These are phyloP conservation scores for Podila verticillata DNA, from an alignment of 192 early-diverging fungal species.

Conservation along the genomic window DNA sequence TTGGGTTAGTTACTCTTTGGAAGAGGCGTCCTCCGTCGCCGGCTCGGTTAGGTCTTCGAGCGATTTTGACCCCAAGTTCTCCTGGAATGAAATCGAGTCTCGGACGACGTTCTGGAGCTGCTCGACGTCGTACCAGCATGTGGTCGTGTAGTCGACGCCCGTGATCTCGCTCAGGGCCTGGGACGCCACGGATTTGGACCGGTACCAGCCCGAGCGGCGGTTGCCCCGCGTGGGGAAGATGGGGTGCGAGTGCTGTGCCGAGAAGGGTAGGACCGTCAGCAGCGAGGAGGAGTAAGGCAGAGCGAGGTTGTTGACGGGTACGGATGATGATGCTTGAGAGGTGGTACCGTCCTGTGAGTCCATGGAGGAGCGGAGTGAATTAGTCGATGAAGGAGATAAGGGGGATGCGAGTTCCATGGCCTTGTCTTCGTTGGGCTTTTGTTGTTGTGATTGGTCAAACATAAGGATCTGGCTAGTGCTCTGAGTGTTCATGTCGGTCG, in stretches of 20 bases:
- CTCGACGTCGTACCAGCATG: constrained; percentile 50
- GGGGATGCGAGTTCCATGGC: neutral
- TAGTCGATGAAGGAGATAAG: neutral
- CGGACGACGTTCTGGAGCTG: constrained; percentile 46
- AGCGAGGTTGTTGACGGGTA: constrained; percentile 17
- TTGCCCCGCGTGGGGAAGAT: constrained; percentile 46
- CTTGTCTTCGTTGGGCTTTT: neutral
- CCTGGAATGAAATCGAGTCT: constrained; percentile 45
- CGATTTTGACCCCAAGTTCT: constrained; percentile 29
- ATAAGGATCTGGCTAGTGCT: constrained; percentile 44
- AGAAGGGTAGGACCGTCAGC: constrained; percentile 43
- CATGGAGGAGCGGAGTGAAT: neutral
- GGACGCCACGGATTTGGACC: constrained; percentile 48
- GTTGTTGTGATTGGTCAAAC: constrained; percentile 20
- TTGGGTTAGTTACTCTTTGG: too few species aligned
- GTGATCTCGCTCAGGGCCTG: constrained; percentile 40
- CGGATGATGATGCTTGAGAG: neutral
- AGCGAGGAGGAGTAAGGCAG: constrained; percentile 40
- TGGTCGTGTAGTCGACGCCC: constrained; percentile 51
- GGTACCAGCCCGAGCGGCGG: constrained; percentile 44
- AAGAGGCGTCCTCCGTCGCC: too few species aligned
- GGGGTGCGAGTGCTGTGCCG: constrained; percentile 36
- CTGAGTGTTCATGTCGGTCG: neutral
- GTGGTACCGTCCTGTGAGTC: neutral
- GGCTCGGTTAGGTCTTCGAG: constrained; percentile 43